A percentile compares a stretch with the other conserved stretches of the same genome.
These are phyloP conservation scores for Cucumis melo DNA, from an alignment of 306 rosid genomes.

Conservation along the genomic window DNA sequence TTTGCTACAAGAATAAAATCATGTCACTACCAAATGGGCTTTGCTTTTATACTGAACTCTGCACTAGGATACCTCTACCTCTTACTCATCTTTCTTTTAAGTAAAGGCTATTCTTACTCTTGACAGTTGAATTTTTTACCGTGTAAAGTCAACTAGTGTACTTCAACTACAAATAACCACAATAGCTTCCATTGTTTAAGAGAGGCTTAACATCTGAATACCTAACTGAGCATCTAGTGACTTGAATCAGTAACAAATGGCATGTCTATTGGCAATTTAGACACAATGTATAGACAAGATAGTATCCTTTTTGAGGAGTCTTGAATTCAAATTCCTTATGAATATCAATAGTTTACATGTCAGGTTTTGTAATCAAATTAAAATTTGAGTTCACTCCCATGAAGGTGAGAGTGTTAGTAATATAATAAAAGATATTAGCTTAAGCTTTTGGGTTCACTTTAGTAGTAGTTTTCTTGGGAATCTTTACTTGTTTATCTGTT, in stretches of 20 bases:
- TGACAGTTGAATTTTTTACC: not conserved
- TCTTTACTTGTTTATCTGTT: not conserved
- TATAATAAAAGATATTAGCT: not conserved
- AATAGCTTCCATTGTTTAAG: not conserved
- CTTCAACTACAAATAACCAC: not conserved
- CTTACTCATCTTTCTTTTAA: too few species aligned
- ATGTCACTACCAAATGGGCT: too few species aligned
- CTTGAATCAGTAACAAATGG: not conserved
- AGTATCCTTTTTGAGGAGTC: too few species aligned
- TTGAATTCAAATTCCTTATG: too few species aligned
- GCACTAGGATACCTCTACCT: not conserved
- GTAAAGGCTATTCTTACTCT: not conserved
- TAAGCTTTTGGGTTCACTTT: not conserved
- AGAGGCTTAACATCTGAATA: not conserved
- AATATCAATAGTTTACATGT: too few species aligned
- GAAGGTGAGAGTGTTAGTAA: too few species aligned
- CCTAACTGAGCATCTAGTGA: not conserved
- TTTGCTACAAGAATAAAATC: not conserved
- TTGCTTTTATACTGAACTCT: not conserved
- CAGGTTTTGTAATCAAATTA: too few species aligned
- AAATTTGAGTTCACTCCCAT: too few species aligned
- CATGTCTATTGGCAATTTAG: not conserved
- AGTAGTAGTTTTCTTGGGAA: not conserved
- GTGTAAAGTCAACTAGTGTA: not conserved
- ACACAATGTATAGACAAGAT: too few species aligned